Conservation (phyloP, 1,284 basidiomycete species). For the Cerrena zonata region DNA sequence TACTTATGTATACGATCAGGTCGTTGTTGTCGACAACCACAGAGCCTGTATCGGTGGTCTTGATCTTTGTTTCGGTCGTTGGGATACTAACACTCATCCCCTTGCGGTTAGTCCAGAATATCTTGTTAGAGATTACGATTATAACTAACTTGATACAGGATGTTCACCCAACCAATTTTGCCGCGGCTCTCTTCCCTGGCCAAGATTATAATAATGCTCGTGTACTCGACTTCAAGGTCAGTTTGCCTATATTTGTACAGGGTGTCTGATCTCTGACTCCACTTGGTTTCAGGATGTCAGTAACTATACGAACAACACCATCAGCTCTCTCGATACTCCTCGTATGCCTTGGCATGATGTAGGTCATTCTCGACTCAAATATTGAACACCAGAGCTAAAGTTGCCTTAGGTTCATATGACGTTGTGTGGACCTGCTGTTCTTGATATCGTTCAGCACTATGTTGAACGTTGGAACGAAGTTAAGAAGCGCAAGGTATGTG, state of each 20-base stretch:
- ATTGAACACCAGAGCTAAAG: not conserved
- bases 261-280: not conserved
- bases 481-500: conserved; percentile 65
- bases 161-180: conserved; percentile 81
- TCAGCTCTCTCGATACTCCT: conserved; percentile 66
- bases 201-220: conserved; percentile 91
- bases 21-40: conserved; percentile 83
- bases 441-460: conserved; percentile 90
- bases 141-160: conserved; percentile 39
- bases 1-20: conserved; percentile 16
- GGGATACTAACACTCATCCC: conserved; percentile 85
- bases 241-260: not conserved
- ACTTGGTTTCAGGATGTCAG: conserved; percentile 47
- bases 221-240: conserved; percentile 66
- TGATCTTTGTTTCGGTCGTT: conserved; percentile 90
- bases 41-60: conserved; percentile 78
- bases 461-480: conserved; percentile 84
- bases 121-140: not conserved
- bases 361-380: conserved; percentile 18
- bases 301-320: conserved; percentile 70
- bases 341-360: conserved; percentile 91
- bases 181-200: conserved; percentile 81
- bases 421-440: conserved; percentile 72
- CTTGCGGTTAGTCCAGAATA: conserved; percentile 42
- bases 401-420: conserved; percentile 72